phyloP scores from a whole-genome alignment of 306 rosid genomes.

The Gastrolobium bilobum region DNA sequence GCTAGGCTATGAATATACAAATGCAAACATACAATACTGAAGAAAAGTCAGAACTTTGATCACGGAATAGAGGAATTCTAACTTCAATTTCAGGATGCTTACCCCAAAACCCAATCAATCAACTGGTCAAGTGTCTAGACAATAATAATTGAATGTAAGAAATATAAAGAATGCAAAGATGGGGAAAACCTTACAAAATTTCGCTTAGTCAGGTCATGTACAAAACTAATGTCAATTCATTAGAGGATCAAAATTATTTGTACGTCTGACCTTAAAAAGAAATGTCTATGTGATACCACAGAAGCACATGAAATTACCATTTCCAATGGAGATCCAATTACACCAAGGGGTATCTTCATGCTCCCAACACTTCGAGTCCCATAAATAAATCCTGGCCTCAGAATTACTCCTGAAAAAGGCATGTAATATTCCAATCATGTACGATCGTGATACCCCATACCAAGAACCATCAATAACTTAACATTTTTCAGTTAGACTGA shows the following conservation, averaged over 20 bases:
- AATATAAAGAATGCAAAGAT: conserved; percentile 20
- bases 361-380: conserved; percentile 93
- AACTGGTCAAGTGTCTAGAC: conserved; percentile 17
- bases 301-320: conserved; percentile 67
- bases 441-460: not conserved
- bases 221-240: conserved; percentile 28
- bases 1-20: conserved; percentile 1
- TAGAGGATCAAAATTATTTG: conserved; percentile 16
- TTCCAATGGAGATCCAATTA: conserved; percentile 89
- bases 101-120: conserved; percentile 35
- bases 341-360: conserved; percentile 82
- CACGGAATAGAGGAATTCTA: conserved; percentile 7
- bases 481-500: conserved; percentile 1
- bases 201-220: conserved; percentile 3
- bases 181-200: not conserved
- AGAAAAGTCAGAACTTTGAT: conserved; percentile 8
- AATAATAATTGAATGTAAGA: conserved; percentile 19
- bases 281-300: conserved; percentile 8
- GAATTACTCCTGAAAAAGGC: conserved; percentile 80
- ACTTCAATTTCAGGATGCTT: conserved; percentile 21
- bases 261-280: not conserved
- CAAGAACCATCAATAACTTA: conserved; percentile 21
- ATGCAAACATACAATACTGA: conserved; percentile 14
- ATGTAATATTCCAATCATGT: conserved; percentile 34
- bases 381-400: conserved; percentile 95